Conservation (phyloP, 805 yeast species). For the Starmerella kuoi region DNA sequence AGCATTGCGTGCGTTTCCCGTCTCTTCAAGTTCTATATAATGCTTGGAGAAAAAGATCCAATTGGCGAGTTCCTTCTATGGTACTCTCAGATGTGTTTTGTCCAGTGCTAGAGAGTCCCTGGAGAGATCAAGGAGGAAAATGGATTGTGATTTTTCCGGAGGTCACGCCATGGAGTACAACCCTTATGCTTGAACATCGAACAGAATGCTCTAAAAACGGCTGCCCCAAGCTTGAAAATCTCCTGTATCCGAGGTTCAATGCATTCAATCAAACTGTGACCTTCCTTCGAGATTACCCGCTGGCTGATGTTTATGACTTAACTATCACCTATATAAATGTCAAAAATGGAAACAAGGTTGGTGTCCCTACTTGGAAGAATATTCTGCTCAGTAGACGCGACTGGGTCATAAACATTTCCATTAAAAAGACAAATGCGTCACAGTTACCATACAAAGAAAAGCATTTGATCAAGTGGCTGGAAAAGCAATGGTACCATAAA, state of each 20-base stretch:
- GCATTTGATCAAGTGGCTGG: conserved; percentile 53
- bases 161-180: conserved; percentile 37
- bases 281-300: conserved; percentile 22
- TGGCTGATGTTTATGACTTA: conserved; percentile 39
- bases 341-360: neutral
- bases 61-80: conserved; percentile 25
- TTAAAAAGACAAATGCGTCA: conserved; percentile 9
- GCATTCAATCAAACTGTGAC: conserved; percentile 24
- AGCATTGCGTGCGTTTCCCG: conserved; percentile 24
- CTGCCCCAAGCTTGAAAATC: conserved; percentile 46
- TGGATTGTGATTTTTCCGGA: conserved; percentile 76
- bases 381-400: conserved; percentile 10
- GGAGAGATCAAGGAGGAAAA: conserved; percentile 11
- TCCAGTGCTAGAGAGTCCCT: conserved; percentile 16
- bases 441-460: conserved; percentile 19
- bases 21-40: conserved; percentile 14
- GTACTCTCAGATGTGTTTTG: conserved; percentile 12
- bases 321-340: conserved; percentile 36
- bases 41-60: conserved; percentile 16
- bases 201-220: conserved; percentile 44
- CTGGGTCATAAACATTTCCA: conserved; percentile 19
- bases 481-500: conserved; percentile 57
- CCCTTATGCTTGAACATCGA: conserved; percentile 37
- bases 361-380: conserved; percentile 12
- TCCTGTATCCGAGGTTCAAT: conserved; percentile 64